Evolutionary conservation across 495 filamentous ascomycete genomes (phyloP), one percentile per base, ranked within the genome.

Genomic region (Xylaria sp.): DNA sequence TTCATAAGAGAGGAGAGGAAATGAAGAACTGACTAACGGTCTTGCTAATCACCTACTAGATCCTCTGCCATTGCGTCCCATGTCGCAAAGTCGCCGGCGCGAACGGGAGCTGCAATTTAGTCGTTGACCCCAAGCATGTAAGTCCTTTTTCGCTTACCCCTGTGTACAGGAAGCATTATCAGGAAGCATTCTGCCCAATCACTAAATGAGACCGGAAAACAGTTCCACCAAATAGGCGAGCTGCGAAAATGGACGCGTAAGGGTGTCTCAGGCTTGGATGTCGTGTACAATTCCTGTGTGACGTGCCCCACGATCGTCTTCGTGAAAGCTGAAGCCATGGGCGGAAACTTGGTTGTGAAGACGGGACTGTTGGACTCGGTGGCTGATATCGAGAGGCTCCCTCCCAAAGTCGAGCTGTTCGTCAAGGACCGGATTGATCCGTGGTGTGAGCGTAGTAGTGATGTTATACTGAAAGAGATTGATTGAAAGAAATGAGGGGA

Each of bases 401-500:
- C 37, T n/a, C 52, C 52, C 5, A 8, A 29, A 11, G n/a, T 41
- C 3, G 64, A 67, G 64, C 43, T 67, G 5, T 67, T 67, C 33
- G 48, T 67, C 64, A 67, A 67, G 48, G 64, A 67, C 46, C 19
- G 64, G 14, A 67, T 67, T 5, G 48, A 55, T 67, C 21, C 64
- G 21, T 67, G 64, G 64, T 67, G 64, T 6, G 64, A 67, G 64
- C 64, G 64, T 31, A 43, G 48, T 33, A 14, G 21, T 26, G 48
- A 67, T 50, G 64, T 55, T 55, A 15, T 55, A 26, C 21, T 67
- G 48, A 53, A 67, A 31, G 64, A 67, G 11, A 14, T 21, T 7
- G 24, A 2, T 35, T 52, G 40, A 65, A 48, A n/a, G n/a, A n/a
- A 17, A 31, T 26, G 17, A 55, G 9, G 31, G 62, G 43, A 19